Percentiles rank a stretch among this genome's conserved stretches.
These are phyloP conservation scores for Apiotrichum mycotoxinovorans DNA, from an alignment of 1,284 basidiomycete species.

Conservation along the genomic window DNA sequence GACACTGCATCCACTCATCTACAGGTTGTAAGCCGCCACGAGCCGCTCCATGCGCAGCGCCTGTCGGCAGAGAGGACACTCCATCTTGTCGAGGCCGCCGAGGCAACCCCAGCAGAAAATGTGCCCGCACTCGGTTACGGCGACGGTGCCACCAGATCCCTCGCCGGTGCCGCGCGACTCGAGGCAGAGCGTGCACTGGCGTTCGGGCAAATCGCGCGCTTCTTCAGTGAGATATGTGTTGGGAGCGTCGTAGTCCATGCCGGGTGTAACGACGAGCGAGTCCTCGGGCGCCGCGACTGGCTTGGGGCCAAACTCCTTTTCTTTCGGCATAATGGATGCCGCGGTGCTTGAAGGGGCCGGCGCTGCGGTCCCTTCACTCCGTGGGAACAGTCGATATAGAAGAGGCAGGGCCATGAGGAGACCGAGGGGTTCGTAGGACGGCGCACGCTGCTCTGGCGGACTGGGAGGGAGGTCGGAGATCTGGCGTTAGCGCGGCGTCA, in stretches of 20 bases:
- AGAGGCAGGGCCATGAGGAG: constrained; percentile 69
- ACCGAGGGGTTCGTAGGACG: constrained; percentile 81
- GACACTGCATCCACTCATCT: neutral
- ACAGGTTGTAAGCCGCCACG: constrained; percentile 80
- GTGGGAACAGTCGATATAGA: constrained; percentile 55
- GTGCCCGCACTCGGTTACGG: constrained; percentile 90
- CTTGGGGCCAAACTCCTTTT: constrained; percentile 9
- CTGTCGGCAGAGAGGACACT: constrained; percentile 84
- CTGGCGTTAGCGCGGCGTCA: constrained; percentile 51
- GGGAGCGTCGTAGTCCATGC: constrained; percentile 27
- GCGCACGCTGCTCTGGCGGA: constrained; percentile 65
- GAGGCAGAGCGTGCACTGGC: constrained; percentile 80
- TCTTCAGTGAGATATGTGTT: constrained; percentile 42
- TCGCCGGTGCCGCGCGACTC: constrained; percentile 68
- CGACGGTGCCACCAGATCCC: constrained; percentile 53
- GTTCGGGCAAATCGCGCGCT: constrained; percentile 55
- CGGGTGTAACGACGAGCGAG: constrained; percentile 54
- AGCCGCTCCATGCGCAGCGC: constrained; percentile 67
- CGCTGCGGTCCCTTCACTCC: neutral
- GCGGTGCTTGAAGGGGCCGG: neutral
- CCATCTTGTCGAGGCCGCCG: constrained; percentile 79
- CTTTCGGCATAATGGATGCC: constrained; percentile 4
- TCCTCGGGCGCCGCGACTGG: constrained; percentile 18
- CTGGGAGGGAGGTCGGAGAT: constrained; percentile 62
- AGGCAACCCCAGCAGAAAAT: constrained; percentile 93